These are phyloP conservation scores for Oenanthe javanica DNA, from an alignment of 140 eudicot species.

Conservation along the genomic window DNA sequence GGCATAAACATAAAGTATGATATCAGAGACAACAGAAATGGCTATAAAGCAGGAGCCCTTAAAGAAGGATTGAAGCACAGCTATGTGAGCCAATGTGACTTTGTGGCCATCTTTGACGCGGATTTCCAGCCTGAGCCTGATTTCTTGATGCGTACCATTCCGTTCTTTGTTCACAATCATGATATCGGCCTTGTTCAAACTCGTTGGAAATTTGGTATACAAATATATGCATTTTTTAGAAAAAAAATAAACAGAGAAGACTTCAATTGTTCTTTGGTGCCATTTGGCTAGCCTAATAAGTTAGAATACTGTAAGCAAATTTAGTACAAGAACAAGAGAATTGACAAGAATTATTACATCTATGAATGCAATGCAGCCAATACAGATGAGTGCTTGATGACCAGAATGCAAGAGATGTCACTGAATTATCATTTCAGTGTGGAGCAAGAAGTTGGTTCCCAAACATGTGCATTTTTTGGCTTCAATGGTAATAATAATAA, in stretches of 20 bases:
- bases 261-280: too few species aligned
- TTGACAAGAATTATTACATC: background rate
- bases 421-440: constrained; percentile 80
- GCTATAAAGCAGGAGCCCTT: constrained; percentile 81
- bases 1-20: constrained; percentile 74
- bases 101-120: constrained; percentile 74
- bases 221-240: background rate
- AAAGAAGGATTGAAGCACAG: constrained; percentile 65
- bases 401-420: constrained; percentile 98
- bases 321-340: background rate
- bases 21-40: constrained; percentile 65
- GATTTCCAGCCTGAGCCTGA: constrained; percentile 84
- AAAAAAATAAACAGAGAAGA: too few species aligned
- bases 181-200: constrained; percentile 81
- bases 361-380: constrained; percentile 1
- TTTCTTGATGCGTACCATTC: constrained; percentile 57
- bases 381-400: constrained; percentile 41
- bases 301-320: background rate
- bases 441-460: constrained; percentile 97
- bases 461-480: constrained; percentile 76
- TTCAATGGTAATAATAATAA: constrained; percentile 44
- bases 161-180: constrained; percentile 64
- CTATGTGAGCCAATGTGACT: constrained; percentile 68
- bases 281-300: too few species aligned
- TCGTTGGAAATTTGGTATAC: constrained; percentile 77